Evolutionary conservation across 805 yeast genomes (phyloP), one percentile per base, ranked within the genome.

Genomic region (Starmerella apis): DNA sequence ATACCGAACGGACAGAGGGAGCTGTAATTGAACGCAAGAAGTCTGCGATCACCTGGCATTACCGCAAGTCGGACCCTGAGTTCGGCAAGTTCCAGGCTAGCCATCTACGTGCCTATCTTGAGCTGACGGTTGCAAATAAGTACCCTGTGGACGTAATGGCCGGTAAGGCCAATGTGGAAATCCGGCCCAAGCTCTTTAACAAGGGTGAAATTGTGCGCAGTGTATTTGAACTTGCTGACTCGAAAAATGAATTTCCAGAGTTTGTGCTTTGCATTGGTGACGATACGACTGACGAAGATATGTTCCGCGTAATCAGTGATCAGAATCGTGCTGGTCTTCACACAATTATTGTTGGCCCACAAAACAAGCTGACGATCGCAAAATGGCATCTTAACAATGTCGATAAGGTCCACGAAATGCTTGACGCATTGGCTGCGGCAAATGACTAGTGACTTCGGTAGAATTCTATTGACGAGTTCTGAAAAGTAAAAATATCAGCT

Each of bases 11-110:
- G 55, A 92, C 98, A 0, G 96, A 95, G 1, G 96, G 96, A 7
- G 75, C 96, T 1, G 75, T 75, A 56, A 81, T 84, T 46, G 99
- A 92, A 67, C 75, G 75, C 60, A 92, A 92, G 65, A 81, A 86
- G 60, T 95, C 90, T 16, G 97, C 98, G 1, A 68, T 92, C 47
- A 90, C 97, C 1, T 92, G 99, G 99, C 99, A 92, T 67, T 92
- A 90, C 64, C 78, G 99, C 59, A 76, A 94, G 48, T 78, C 95
- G 1, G 98, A 88, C 60, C 97, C 97, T 0, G 95, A 83, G 53
- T 75, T 86, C 58, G 99, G 98, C 27, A 78, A 74, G 39, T 90
- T 76, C 69, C 95, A 86, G 67, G 94, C 96, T 0, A 70, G 75
- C 14, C 78, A 80, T 63, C 75, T 92, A 61, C 76, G 81, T 54